Evolutionary conservation across 2,329 filamentous ascomycete genomes (phyloP).

Genomic region (Xylariomycetidae sp.): DNA sequence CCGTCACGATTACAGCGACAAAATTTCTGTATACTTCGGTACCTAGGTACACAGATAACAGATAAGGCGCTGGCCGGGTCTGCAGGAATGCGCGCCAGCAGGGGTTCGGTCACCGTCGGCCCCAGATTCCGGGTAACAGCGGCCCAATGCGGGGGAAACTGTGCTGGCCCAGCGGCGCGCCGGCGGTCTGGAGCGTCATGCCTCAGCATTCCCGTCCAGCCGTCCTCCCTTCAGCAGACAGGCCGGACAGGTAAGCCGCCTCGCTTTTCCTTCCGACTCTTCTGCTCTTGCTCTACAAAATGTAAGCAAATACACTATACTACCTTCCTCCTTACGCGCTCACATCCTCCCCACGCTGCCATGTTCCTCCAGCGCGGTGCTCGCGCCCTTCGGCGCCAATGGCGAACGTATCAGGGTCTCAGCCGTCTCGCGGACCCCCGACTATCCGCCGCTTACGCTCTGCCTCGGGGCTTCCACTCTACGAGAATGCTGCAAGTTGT

Average conservation of each 20-base stretch:
- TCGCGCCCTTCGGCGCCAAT: slow-evolving; percentile 44
- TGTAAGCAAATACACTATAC: too few relatives aligned
- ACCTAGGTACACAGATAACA: too few relatives aligned
- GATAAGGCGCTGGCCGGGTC: too few relatives aligned
- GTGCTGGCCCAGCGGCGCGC: too few relatives aligned
- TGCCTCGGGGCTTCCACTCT: slow-evolving; percentile 43
- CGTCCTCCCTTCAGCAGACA: background rate
- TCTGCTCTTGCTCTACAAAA: background rate
- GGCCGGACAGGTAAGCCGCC: slow-evolving; percentile 1
- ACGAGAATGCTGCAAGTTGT: slow-evolving; percentile 48
- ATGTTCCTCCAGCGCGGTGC: slow-evolving; percentile 54
- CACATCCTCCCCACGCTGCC: slow-evolving; percentile 7
- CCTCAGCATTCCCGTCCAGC: slow-evolving; percentile 5
- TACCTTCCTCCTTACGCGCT: too few relatives aligned
- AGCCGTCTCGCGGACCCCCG: slow-evolving; percentile 28
- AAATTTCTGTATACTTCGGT: too few relatives aligned
- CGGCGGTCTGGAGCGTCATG: slow-evolving; percentile 6
- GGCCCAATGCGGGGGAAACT: slow-evolving; percentile 22
- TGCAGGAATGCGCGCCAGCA: too few relatives aligned
- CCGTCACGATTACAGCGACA: too few relatives aligned
- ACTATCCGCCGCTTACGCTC: slow-evolving; percentile 21
- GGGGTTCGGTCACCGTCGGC: slow-evolving; percentile 2
- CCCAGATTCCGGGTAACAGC: slow-evolving; percentile 16
- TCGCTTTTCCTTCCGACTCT: slow-evolving; percentile 1
- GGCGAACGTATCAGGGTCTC: slow-evolving; percentile 38